Evolutionary conservation across 1,139 yeast species (phyloP).

Genomic region (Maudiozyma humilis): DNA sequence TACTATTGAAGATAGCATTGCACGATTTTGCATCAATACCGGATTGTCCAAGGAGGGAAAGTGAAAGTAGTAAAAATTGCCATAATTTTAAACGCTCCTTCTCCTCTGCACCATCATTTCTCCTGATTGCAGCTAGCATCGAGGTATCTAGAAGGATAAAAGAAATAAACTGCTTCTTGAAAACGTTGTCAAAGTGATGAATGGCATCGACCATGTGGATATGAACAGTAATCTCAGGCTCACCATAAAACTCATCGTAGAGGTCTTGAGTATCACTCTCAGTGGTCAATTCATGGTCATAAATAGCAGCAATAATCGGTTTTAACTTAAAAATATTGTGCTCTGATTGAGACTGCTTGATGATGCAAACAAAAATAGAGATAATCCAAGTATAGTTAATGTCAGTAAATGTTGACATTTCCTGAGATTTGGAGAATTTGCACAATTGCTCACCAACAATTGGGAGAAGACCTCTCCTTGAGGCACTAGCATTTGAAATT

Average conservation of each 20-base stretch:
- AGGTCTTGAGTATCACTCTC: conserved; percentile 13
- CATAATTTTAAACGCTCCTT: conserved; percentile 52
- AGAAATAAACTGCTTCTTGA: conserved; percentile 38
- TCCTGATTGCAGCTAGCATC: conserved; percentile 43
- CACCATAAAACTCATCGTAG: conserved; percentile 50
- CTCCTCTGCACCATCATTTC: conserved; percentile 64
- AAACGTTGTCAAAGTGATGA: conserved; percentile 32
- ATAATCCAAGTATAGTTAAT: conserved; percentile 41
- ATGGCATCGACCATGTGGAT: conserved; percentile 43
- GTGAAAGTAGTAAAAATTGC: conserved; percentile 42
- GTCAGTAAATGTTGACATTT: conserved; percentile 26
- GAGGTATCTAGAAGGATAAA: conserved; percentile 37
- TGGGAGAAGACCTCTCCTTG: conserved; percentile 67
- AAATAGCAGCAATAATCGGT: conserved; percentile 44
- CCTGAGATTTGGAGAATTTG: conserved; percentile 14
- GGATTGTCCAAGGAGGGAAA: conserved; percentile 19
- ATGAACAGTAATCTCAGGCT: conserved; percentile 49
- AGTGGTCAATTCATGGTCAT: conserved; percentile 34
- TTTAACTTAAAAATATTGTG: conserved; percentile 56
- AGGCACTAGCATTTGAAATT: conserved; percentile 34
- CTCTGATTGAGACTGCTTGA: conserved; percentile 46
- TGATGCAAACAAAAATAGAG: conserved; percentile 41
- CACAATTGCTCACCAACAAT: conserved; percentile 37
- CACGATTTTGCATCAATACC: conserved; percentile 22
- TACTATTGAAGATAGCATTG: conserved; percentile 28